Evolutionary conservation across 805 yeast genomes (phyloP), one percentile per base, ranked within the genome.

Genomic region (Candida andamanensis): DNA sequence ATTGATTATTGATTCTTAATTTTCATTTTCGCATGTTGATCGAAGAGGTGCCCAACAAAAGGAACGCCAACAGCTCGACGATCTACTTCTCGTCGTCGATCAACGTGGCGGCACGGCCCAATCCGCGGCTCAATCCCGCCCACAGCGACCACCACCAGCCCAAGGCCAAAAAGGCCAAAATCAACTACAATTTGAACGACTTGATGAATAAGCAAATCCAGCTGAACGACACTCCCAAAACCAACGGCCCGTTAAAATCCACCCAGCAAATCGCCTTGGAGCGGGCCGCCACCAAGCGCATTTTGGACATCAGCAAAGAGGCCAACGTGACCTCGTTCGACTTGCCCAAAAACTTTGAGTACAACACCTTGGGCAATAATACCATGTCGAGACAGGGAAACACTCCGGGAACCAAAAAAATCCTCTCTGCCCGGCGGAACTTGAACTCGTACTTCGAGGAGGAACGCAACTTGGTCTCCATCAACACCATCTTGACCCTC

Each of bases 361-460:
- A 60, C 41, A 54, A 56, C 23, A 22, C 41, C 17, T 50, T 51
- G 18, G 50, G 52, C 30, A 49, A 45, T 31, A 28, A 36, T 12
- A 24, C 13, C n/a, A 21, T 24, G 10, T 16, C 29, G 15, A 49
- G 67, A 30, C 45, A 56, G 17, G 72, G 72, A 4, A 63, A 62
- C 32, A 65, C 72, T 11, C 70, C 70, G 6, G 50, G 67, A 9
- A 62, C 72, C 4, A 65, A 65, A 45, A 54, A 50, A 29, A 63
- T 66, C 13, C 41, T 66, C 18, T 59, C 69, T 17, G 69, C 71
- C 1, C 47, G 63, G 19, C 48, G 72, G 24, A 66, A 63, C 45
- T 55, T 66, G 42, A 63, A 60, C 35, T 59, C 56, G 56, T 65
- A 65, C 39, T 64, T 65, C 35, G 72, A 66, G 45, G 71, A 66